A percentile compares a stretch with the other conserved stretches of the same genome.
These are phyloP conservation scores for Cyberlindnera sargentensis DNA, from an alignment of 805 yeast species.

Conservation along the genomic window DNA sequence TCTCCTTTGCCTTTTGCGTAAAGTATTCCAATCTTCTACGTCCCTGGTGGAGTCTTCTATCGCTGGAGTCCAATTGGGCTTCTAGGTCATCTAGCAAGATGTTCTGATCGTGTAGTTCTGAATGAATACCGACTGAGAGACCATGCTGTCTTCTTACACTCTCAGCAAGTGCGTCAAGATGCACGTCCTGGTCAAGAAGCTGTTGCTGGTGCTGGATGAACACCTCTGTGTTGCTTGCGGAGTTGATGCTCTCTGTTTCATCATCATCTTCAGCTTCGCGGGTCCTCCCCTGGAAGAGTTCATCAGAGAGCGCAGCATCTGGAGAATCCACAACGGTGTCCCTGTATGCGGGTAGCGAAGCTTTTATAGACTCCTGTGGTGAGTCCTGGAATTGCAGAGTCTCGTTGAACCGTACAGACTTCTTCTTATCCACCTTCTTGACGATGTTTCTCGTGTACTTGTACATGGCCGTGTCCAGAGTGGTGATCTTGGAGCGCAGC, in stretches of 20 bases:
- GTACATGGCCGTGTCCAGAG: constrained; percentile 14
- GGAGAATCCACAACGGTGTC: constrained; percentile 13
- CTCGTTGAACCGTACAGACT: constrained; percentile 25
- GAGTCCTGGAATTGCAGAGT: constrained; percentile 10
- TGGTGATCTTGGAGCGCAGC: constrained; percentile 7
- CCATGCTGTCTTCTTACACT: constrained; percentile 39
- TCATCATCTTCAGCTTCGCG: not conserved
- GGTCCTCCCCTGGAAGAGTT: constrained; percentile 16
- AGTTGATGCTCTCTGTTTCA: constrained; percentile 10
- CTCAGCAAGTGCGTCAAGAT: constrained; percentile 32
- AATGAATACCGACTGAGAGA: constrained; percentile 39
- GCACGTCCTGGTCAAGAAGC: constrained; percentile 38
- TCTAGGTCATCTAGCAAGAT: constrained; percentile 45
- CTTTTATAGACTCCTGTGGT: not conserved
- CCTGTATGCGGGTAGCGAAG: constrained; percentile 4
- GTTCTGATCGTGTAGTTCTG: constrained; percentile 42
- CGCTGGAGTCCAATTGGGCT: constrained; percentile 35
- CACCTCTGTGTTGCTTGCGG: constrained; percentile 28
- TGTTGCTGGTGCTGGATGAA: constrained; percentile 41
- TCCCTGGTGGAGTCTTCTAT: constrained; percentile 35
- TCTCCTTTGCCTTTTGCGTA: constrained; percentile 35
- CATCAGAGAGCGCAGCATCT: constrained; percentile 6
- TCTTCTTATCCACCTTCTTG: constrained; percentile 10
- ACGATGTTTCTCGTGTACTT: constrained; percentile 11
- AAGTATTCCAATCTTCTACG: constrained; percentile 32